These are phyloP conservation scores for Mortierella sp. DNA, from an alignment of 371 early-diverging fungal genomes.

Conservation along the genomic window DNA sequence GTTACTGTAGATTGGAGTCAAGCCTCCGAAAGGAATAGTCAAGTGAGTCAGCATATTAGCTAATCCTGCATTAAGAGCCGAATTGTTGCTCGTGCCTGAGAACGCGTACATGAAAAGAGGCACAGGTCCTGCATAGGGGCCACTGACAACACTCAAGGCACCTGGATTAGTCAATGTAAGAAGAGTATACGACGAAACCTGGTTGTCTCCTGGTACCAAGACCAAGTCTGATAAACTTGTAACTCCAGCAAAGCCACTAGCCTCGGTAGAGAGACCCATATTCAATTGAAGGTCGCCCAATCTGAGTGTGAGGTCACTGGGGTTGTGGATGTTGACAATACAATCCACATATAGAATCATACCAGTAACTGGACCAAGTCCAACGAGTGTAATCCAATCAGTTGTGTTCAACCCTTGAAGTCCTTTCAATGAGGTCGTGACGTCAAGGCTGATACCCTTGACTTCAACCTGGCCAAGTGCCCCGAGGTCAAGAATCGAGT, in stretches of 20 bases:
- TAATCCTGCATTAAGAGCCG: constrained; percentile 25
- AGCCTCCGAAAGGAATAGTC: neutral
- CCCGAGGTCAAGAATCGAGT: constrained; percentile 24
- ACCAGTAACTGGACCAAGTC: too few relatives aligned
- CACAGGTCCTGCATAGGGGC: too few relatives aligned
- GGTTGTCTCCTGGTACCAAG: neutral
- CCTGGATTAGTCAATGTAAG: neutral
- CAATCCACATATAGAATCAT: too few relatives aligned
- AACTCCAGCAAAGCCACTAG: too few relatives aligned
- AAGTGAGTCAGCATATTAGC: neutral
- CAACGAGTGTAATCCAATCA: too few relatives aligned
- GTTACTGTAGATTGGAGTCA: neutral
- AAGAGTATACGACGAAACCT: neutral
- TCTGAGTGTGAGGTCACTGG: constrained; percentile 27
- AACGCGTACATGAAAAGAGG: neutral
- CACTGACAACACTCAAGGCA: too few relatives aligned
- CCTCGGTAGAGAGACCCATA: too few relatives aligned
- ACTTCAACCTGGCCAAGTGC: constrained; percentile 26
- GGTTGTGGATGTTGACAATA: constrained; percentile 37
- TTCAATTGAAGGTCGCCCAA: neutral
- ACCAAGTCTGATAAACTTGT: neutral
- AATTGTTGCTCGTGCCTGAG: constrained; percentile 2
- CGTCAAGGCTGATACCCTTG: constrained; percentile 34
- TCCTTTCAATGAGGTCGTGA: constrained; percentile 18
- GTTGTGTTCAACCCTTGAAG: constrained; percentile 27